Conservation (phyloP, 148 eudicot species). For the Silene conica region DNA sequence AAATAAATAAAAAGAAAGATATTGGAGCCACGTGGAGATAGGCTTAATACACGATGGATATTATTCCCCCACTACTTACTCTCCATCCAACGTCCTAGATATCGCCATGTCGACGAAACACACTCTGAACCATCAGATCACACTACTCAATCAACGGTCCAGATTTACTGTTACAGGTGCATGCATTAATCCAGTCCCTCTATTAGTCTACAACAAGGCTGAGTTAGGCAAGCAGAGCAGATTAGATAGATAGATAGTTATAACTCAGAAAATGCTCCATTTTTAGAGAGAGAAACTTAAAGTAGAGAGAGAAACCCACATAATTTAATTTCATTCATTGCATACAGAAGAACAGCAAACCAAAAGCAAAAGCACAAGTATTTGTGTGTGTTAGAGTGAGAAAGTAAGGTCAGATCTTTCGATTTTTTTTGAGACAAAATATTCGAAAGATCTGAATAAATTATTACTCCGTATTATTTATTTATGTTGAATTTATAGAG, state of each 20-base stretch:
- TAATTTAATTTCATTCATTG: not conserved
- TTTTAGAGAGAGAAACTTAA: not conserved
- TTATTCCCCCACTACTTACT: not conserved
- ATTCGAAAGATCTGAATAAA: not conserved
- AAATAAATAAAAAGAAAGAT: not conserved
- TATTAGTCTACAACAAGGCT: not conserved
- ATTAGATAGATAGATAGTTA: not conserved
- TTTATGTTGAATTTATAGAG: not conserved
- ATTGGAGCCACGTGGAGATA: conserved; percentile 3
- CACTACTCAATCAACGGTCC: not conserved
- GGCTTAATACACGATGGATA: not conserved
- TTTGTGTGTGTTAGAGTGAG: not conserved
- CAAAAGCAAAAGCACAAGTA: too few species aligned
- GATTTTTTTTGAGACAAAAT: not conserved
- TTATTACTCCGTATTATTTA: not conserved
- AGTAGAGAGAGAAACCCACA: not conserved
- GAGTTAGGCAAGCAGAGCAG: not conserved
- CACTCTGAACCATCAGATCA: not conserved
- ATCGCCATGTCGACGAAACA: not conserved
- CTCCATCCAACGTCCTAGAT: not conserved
- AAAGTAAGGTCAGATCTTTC: not conserved
- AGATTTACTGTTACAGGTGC: not conserved
- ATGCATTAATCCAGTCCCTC: not conserved
- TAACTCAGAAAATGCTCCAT: too few species aligned
- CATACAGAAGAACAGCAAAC: not conserved